A percentile compares a stretch with the other conserved stretches of the same genome.
Evolutionary conservation across 768 basidiomycete genomes (phyloP).

Genomic region (Boletus pseudopeckii): DNA sequence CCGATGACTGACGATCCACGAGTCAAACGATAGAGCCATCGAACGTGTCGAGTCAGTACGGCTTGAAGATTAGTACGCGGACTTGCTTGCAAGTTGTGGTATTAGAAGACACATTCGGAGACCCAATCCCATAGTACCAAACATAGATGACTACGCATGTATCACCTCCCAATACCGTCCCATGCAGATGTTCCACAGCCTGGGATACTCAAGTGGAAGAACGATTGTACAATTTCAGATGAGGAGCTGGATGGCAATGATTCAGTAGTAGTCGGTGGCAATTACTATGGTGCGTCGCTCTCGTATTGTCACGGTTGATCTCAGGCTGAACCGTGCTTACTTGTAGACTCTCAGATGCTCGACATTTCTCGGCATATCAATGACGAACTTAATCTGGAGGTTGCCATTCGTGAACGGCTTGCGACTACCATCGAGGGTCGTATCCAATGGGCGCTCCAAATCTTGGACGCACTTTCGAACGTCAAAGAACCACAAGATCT

Average conservation of each 20-base stretch:
- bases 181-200: slow-evolving; percentile 14
- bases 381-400: slow-evolving; percentile 44
- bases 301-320: neutral
- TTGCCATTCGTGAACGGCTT: slow-evolving; percentile 40
- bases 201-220: slow-evolving; percentile 9
- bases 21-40: neutral
- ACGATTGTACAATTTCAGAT: slow-evolving; percentile 5
- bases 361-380: slow-evolving; percentile 16
- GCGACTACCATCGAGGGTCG: slow-evolving; percentile 42
- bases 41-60: no score
- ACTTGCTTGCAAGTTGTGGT: neutral
- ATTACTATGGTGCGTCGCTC: slow-evolving; percentile 18
- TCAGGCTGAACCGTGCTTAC: neutral
- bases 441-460: slow-evolving; percentile 44
- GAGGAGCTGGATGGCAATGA: slow-evolving; percentile 8
- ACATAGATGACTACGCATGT: slow-evolving; percentile 27
- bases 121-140: neutral
- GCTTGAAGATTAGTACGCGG: neutral
- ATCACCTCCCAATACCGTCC: slow-evolving; percentile 13
- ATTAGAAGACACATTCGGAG: neutral
- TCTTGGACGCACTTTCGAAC: slow-evolving; percentile 35
- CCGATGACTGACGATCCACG: no score
- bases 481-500: slow-evolving; percentile 13
- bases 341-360: slow-evolving; percentile 13
- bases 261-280: slow-evolving; percentile 2